phyloP scores from a whole-genome alignment of 2,329 filamentous ascomycete genomes.

The Fusarium metavorans region DNA sequence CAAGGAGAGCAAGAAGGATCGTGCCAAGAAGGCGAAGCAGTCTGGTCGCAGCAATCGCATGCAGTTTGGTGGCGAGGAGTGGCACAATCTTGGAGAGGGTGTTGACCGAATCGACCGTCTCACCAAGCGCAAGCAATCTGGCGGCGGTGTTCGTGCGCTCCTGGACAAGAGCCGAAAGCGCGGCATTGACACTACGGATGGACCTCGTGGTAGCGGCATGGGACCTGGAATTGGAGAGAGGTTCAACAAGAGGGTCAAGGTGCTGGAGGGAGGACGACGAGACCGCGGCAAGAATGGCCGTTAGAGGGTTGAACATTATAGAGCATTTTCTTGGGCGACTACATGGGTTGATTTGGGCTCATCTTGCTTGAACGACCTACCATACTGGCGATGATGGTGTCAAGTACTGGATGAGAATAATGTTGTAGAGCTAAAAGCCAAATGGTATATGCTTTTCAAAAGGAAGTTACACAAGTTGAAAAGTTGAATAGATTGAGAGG shows the following conservation, averaged over 20 bases:
- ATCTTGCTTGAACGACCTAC: neutral
- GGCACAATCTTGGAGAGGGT: constrained; percentile 85
- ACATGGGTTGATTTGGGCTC: neutral
- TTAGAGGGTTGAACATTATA: constrained; percentile 39
- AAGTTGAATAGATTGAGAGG: neutral
- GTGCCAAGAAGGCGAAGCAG: constrained; percentile 70
- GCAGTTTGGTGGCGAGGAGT: constrained; percentile 91
- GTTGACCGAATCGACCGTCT: constrained; percentile 87
- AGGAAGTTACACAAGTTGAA: neutral
- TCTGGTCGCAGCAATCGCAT: constrained; percentile 67
- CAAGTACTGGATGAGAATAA: neutral
- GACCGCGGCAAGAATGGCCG: constrained; percentile 56
- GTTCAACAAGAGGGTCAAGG: constrained; percentile 77
- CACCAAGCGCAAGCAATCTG: constrained; percentile 76
- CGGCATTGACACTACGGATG: constrained; percentile 74
- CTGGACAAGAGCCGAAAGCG: constrained; percentile 91
- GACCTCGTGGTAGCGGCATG: constrained; percentile 72
- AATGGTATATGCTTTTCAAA: too few relatives aligned
- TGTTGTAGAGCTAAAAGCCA: neutral
- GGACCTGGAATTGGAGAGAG: constrained; percentile 76
- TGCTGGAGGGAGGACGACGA: constrained; percentile 60
- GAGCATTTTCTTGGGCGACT: constrained; percentile 12
- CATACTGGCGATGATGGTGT: neutral
- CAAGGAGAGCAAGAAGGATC: constrained; percentile 88
- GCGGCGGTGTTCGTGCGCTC: constrained; percentile 68